Evolutionary conservation across 768 basidiomycete species (phyloP), one percentile per base, ranked within the genome.

Genomic region (Tricholoma sp.): DNA sequence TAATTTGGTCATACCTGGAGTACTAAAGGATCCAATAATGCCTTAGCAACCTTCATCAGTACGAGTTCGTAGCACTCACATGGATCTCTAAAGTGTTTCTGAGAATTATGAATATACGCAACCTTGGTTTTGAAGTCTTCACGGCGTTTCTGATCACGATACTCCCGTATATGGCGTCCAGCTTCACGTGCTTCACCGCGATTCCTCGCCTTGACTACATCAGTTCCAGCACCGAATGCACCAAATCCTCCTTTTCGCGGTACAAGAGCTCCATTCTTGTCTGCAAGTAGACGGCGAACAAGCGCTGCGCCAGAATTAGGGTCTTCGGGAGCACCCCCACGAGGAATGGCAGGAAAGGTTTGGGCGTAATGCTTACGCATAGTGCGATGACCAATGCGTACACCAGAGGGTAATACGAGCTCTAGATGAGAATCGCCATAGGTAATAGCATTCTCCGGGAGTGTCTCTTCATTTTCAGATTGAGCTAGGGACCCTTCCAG

Each of bases 101-200:
- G 96, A 63, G 71, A 77, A 70, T 98, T 98, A 67, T 86, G 79
- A 32, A 83, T 81, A 68, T 87, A 91, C 0, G 74, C 92, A 11
- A 96, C 81, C 58, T 80, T 84, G 6, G 92, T 93, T 74, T 86
- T 92, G 79, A 93, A 94, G 34, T 88, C 82, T 66, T 96, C 89
- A 57, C 82, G 80, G 51, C 83, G 77, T 63, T 76, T 82, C 67
- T 89, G 85, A 67, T 97, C 95, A 59, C 88, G 78, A 74, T 89
- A 90, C 65, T 94, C 89, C 54, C 85, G 78, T 1, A 91, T 81
- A 70, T 95, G 91, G 47, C 91, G 80, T 12, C 88, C 92, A 18
- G 96, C 96, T 70, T 98, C 89, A 61, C 82, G 82, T 12, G 97
- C 97, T 74, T 98, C 96, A 2, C 97, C 97, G n/a, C 80, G 80